Base-by-base conservation (phyloP, 805 yeast species). In the Ogataea parapolymorpha region DNA sequence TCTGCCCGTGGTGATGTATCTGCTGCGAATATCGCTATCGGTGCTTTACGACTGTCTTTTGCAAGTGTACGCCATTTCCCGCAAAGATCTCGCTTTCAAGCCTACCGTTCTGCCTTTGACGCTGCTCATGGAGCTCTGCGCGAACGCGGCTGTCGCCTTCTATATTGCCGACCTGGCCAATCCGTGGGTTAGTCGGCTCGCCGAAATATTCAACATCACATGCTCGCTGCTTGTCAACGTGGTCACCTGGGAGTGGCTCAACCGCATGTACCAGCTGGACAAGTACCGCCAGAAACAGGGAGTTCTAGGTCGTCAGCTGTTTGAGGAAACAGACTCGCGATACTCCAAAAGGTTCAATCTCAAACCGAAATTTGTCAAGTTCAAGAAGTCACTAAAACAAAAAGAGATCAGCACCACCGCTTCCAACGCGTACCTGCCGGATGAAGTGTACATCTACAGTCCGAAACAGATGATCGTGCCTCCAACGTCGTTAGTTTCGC, bases 161-260 rank as follows among this genome's bases (percentile, higher is more conserved):
- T 86, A 85, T 56, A 70, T 86, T 35, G 83, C 88, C 5, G 95
- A 85, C 63, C 77, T 86, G 3, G 73, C 90, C 0, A 80, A 79
- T 57, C 70, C 80, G 5, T 86, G 89, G 85, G 79, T 81, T n/a
- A 75, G 75, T 42, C 84, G 81, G 47, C 66, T 85, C 37, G 79
- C 88, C 15, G 91, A 85, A 55, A 67, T 85, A 32, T 83, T 85
- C 61, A 80, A 83, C 32, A 75, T 85, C 14, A 80, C 85, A 1
- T 75, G 82, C n/a, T 82, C 81, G 56, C 75, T 84, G 7, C 68
- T 82, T 15, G 75, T 86, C 26, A 83, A 86, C 23, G 83, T 83
- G 6, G 71, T 82, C 9, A 85, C 85, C 1, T 85, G 95, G 93
- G 95, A 85, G 60, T 87, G 95, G 91, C 73, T 84, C 46, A 85